Evolutionary conservation across 805 yeast genomes (phyloP).

Genomic region (Vanderwaltozyma yarrowii): DNA sequence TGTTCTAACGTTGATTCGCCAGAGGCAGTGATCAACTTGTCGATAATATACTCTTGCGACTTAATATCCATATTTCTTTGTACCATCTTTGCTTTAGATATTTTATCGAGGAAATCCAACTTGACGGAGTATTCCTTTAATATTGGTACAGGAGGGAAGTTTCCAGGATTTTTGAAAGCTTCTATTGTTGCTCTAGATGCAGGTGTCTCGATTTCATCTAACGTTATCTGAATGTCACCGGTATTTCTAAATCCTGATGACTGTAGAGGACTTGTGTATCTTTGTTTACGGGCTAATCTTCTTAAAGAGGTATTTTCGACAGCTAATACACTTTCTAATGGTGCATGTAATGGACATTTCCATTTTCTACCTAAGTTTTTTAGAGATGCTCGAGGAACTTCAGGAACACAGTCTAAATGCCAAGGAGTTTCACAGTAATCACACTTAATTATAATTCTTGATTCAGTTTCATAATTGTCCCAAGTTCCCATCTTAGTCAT

Average conservation of each 20-base stretch:
- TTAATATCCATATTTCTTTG: conserved; percentile 27
- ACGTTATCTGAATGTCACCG: conserved; percentile 48
- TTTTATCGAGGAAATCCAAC: conserved; percentile 21
- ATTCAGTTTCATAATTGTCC: conserved; percentile 31
- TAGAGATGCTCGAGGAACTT: conserved; percentile 61
- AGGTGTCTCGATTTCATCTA: conserved; percentile 31
- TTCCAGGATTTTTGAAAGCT: conserved; percentile 6
- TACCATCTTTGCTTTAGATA: conserved; percentile 32
- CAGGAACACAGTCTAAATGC: conserved; percentile 77
- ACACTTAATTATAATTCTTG: conserved; percentile 55
- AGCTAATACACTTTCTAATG: background rate
- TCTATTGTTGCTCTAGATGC: conserved; percentile 17
- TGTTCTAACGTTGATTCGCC: conserved; percentile 16
- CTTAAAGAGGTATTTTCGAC: conserved; percentile 20
- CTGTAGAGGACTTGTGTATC: conserved; percentile 44
- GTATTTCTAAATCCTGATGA: conserved; percentile 41
- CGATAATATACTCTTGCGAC: conserved; percentile 27
- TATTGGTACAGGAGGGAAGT: conserved; percentile 17
- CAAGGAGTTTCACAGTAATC: conserved; percentile 76
- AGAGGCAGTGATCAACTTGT: conserved; percentile 15
- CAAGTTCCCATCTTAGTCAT: conserved; percentile 47
- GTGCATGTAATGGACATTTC: conserved; percentile 83
- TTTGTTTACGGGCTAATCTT: conserved; percentile 43
- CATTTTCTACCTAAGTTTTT: conserved; percentile 72
- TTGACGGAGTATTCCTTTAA: conserved; percentile 20